Conservation (phyloP, 441 rosid species). For the Adansonia madagascariensis region DNA sequence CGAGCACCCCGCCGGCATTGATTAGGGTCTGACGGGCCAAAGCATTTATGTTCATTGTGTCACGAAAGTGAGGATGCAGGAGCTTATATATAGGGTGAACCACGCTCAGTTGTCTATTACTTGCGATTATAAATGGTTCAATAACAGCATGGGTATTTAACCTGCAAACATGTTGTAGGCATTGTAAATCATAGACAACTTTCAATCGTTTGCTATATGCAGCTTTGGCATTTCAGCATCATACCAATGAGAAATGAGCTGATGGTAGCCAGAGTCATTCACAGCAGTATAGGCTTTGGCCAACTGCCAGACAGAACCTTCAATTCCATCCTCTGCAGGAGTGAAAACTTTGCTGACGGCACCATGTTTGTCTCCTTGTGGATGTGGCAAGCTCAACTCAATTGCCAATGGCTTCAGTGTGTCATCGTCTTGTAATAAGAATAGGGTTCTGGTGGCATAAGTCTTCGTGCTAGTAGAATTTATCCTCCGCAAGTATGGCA, state of each 20-base stretch:
- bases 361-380: constrained; percentile 62
- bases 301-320: constrained; percentile 77
- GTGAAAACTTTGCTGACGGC: constrained; percentile 66
- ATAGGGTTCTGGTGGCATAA: constrained; percentile 76
- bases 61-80: constrained; percentile 81
- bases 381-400: constrained; percentile 81
- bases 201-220: constrained; percentile 12
- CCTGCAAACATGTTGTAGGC: constrained; percentile 43
- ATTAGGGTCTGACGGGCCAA: constrained; percentile 72
- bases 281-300: constrained; percentile 88
- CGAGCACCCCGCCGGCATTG: constrained; percentile 69
- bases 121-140: constrained; percentile 80
- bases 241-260: constrained; percentile 88
- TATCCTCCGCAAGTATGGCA: constrained; percentile 67
- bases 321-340: constrained; percentile 58
- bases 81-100: constrained; percentile 85
- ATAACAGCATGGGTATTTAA: constrained; percentile 78
- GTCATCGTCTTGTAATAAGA: constrained; percentile 66
- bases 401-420: constrained; percentile 81
- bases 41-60: constrained; percentile 90
- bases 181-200: background rate
- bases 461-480: constrained; percentile 71
- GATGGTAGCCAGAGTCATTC: constrained; percentile 85
- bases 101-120: constrained; percentile 72
- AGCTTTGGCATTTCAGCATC: constrained; percentile 18